A percentile compares a stretch with the other conserved stretches of the same genome.
These are phyloP conservation scores for Ogataea zsoltii DNA, from an alignment of 805 yeast species.

Conservation along the genomic window DNA sequence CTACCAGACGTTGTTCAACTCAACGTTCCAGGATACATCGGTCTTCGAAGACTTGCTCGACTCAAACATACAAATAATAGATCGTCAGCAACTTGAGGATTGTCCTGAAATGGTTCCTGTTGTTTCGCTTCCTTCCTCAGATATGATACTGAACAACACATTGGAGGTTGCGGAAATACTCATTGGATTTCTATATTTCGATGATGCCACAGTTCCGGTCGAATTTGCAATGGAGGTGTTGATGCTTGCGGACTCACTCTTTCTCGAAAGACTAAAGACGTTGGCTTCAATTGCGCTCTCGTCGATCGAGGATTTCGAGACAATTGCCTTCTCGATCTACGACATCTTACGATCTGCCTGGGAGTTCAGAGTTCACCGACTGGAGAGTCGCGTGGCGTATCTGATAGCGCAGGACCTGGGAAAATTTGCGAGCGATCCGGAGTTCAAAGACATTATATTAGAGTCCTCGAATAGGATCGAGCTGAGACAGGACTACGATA, in stretches of 20 bases:
- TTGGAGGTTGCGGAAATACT: conserved; percentile 41
- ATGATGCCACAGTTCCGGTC: conserved; percentile 53
- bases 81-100: conserved; percentile 13
- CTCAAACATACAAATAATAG: conserved; percentile 20
- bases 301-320: conserved; percentile 24
- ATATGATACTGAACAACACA: conserved; percentile 6
- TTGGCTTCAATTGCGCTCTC: conserved; percentile 57
- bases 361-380: conserved; percentile 62
- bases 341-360: conserved; percentile 66
- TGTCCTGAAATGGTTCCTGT: conserved; percentile 22
- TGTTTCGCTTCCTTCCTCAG: conserved; percentile 22
- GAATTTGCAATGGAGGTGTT: conserved; percentile 55
- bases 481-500: conserved; percentile 69
- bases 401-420: conserved; percentile 52
- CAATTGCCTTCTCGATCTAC: conserved; percentile 41
- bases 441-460: conserved; percentile 35
- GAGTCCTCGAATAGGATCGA: conserved; percentile 52
- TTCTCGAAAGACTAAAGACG: conserved; percentile 64
- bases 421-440: conserved; percentile 37
- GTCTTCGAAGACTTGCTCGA: conserved; percentile 18
- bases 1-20: conserved; percentile 61
- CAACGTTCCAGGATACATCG: conserved; percentile 38
- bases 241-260: conserved; percentile 56
- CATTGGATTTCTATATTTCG: conserved; percentile 59
- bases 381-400: conserved; percentile 65